These are phyloP conservation scores for Picochlorum sp. DNA, from an alignment of 139 green algal species.

Conservation along the genomic window DNA sequence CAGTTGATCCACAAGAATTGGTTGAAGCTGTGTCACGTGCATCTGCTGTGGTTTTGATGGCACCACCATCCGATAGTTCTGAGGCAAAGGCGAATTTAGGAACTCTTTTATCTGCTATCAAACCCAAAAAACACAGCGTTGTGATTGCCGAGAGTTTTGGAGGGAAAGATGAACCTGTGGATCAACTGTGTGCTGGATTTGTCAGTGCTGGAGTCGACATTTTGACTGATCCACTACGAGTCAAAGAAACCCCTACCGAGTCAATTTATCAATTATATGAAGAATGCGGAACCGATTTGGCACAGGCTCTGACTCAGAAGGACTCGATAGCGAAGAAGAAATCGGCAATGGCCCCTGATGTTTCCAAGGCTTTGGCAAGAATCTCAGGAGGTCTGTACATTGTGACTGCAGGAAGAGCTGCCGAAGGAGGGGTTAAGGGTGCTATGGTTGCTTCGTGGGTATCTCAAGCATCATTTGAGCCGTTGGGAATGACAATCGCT, in stretches of 20 bases:
- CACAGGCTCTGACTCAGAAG: conserved; percentile 71
- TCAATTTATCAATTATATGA: conserved; percentile 72
- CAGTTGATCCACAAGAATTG: conserved; percentile 68
- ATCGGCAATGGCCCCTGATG: conserved; percentile 57
- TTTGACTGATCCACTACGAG: conserved; percentile 50
- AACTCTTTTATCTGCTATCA: conserved; percentile 60
- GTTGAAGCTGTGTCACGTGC: conserved; percentile 50
- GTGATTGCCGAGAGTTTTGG: conserved; percentile 89
- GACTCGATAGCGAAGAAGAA: conserved; percentile 61
- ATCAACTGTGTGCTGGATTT: conserved; percentile 58
- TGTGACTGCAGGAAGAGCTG: conserved; percentile 63
- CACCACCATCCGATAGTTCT: conserved; percentile 34
- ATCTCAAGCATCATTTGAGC: conserved; percentile 88
- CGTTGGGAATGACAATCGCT: conserved; percentile 86
- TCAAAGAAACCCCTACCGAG: conserved; percentile 50
- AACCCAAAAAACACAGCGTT: conserved; percentile 75
- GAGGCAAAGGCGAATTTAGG: conserved; percentile 47
- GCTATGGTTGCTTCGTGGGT: conserved; percentile 72
- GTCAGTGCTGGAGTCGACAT: conserved; percentile 44
- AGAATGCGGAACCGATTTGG: conserved; percentile 84
- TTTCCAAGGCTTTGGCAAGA: conserved; percentile 76
- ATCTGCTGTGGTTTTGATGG: conserved; percentile 76
- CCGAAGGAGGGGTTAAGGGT: conserved; percentile 49
- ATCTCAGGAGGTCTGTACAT: conserved; percentile 84
- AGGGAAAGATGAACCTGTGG: conserved; percentile 88